Evolutionary conservation across 2,329 filamentous ascomycete genomes (phyloP).

Genomic region (Dichotomopilus funicola): DNA sequence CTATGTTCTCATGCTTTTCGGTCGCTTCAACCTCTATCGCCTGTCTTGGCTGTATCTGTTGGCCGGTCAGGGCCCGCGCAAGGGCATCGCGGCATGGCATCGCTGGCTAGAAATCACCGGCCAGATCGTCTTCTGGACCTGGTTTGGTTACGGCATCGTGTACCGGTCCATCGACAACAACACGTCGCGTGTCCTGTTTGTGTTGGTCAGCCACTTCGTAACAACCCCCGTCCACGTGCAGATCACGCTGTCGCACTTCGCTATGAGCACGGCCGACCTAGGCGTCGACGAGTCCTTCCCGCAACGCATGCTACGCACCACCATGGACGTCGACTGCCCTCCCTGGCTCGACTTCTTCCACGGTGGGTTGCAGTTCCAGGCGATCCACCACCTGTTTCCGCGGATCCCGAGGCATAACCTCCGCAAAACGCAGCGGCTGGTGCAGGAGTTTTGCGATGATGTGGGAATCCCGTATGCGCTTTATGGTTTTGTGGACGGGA

Average conservation of each 20-base stretch:
- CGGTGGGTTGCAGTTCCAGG: slow-evolving; percentile 83
- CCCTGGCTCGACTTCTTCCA: slow-evolving; percentile 85
- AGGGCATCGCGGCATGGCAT: slow-evolving; percentile 77
- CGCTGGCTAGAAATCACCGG: slow-evolving; percentile 72
- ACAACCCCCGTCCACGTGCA: slow-evolving; percentile 81
- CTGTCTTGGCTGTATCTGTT: slow-evolving; percentile 75
- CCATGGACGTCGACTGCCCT: slow-evolving; percentile 88
- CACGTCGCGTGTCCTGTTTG: slow-evolving; percentile 63
- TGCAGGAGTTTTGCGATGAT: slow-evolving; percentile 75
- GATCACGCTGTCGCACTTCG: slow-evolving; percentile 87
- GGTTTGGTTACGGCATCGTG: slow-evolving; percentile 78
- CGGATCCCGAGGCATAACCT: slow-evolving; percentile 81
- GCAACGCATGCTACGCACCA: slow-evolving; percentile 85
- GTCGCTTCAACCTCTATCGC: slow-evolving; percentile 80
- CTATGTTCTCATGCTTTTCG: slow-evolving; percentile 73
- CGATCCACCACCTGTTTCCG: slow-evolving; percentile 79
- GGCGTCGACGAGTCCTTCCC: slow-evolving; percentile 81
- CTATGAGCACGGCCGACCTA: slow-evolving; percentile 84
- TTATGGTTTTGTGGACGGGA: slow-evolving; percentile 79
- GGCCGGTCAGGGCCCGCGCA: slow-evolving; percentile 60
- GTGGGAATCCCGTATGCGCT: slow-evolving; percentile 79
- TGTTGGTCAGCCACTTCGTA: slow-evolving; percentile 74
- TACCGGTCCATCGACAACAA: slow-evolving; percentile 66
- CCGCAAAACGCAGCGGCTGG: slow-evolving; percentile 64
- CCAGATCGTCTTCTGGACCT: slow-evolving; percentile 75